Percentiles rank a stretch among this genome's conserved stretches.
Evolutionary conservation across 2,329 filamentous ascomycete genomes (phyloP).

Genomic region (Chalaropsis thielavioides): DNA sequence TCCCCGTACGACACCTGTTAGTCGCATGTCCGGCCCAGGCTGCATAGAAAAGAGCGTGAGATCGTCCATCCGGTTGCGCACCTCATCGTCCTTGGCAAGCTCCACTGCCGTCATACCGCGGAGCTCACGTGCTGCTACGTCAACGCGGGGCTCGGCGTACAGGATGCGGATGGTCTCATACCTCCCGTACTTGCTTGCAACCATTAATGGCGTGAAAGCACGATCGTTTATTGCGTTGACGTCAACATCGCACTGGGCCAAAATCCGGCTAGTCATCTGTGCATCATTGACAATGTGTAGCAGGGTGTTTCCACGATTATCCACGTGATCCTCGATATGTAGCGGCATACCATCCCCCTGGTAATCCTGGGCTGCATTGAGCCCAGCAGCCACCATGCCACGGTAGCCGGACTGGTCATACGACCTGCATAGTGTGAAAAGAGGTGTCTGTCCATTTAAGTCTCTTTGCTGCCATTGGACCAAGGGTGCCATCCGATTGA

Average conservation of each 20-base stretch:
- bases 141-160: conserved; percentile 76
- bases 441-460: conserved; percentile 92
- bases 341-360: conserved; percentile 70
- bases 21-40: conserved; percentile 59
- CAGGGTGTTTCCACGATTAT: conserved; percentile 83
- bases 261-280: conserved; percentile 56
- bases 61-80: conserved; percentile 92
- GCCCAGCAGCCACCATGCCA: conserved; percentile 70
- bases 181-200: conserved; percentile 93
- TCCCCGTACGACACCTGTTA: conserved; percentile 83
- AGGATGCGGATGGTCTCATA: conserved; percentile 83
- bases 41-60: conserved; percentile 67
- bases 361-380: conserved; percentile 55
- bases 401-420: conserved; percentile 86
- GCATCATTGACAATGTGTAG: conserved; percentile 91
- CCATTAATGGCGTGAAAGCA: conserved; percentile 89
- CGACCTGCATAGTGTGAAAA: conserved; percentile 87
- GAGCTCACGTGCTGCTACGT: conserved; percentile 67
- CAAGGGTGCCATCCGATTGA: conserved; percentile 58
- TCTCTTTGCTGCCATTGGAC: conserved; percentile 84
- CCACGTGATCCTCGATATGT: conserved; percentile 84
- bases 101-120: conserved; percentile 89
- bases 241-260: conserved; percentile 81
- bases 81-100: conserved; percentile 92
- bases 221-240: conserved; percentile 93